phyloP scores from a whole-genome alignment of 495 filamentous ascomycete species.

The Darksidea phi region DNA sequence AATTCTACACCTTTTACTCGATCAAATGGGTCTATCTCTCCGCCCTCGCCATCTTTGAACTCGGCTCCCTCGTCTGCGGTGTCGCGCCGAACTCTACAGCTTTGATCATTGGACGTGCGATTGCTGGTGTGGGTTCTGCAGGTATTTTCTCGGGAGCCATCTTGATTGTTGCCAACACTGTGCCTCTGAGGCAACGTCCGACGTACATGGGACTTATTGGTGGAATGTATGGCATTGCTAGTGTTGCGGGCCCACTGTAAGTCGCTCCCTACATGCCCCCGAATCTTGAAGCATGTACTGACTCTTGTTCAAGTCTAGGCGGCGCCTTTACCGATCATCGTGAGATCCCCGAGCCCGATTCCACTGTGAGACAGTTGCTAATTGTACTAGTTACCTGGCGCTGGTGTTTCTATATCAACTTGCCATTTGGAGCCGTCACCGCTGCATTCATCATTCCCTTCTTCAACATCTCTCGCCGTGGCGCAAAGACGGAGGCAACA shows the following conservation, averaged over 20 bases:
- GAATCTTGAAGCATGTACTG: not conserved
- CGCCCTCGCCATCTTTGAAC: conserved; percentile 37
- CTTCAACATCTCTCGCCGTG: conserved; percentile 35
- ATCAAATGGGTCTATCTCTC: conserved; percentile 47
- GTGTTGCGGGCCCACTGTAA: conserved; percentile 35
- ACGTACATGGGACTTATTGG: conserved; percentile 38
- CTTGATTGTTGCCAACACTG: conserved; percentile 38
- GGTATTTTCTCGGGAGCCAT: conserved; percentile 40
- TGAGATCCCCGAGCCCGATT: no score
- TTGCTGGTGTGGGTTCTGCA: conserved; percentile 41
- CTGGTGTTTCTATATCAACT: conserved; percentile 49
- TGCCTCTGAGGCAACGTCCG: conserved; percentile 35
- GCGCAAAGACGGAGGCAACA: conserved; percentile 18
- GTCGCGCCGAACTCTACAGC: conserved; percentile 35
- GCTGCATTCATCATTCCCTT: conserved; percentile 44
- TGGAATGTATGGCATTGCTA: conserved; percentile 37
- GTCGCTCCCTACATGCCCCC: not conserved
- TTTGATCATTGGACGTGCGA: conserved; percentile 38
- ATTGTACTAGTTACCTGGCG: conserved; percentile 44
- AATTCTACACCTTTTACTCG: conserved; percentile 46
- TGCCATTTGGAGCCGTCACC: conserved; percentile 45
- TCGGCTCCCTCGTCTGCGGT: conserved; percentile 37
- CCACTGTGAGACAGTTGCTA: no score
- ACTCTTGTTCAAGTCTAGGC: conserved; percentile 32
- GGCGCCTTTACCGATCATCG: conserved; percentile 43